phyloP scores from a whole-genome alignment of 2,329 filamentous ascomycete species.

The Phaeosphaeriaceae sp. region DNA sequence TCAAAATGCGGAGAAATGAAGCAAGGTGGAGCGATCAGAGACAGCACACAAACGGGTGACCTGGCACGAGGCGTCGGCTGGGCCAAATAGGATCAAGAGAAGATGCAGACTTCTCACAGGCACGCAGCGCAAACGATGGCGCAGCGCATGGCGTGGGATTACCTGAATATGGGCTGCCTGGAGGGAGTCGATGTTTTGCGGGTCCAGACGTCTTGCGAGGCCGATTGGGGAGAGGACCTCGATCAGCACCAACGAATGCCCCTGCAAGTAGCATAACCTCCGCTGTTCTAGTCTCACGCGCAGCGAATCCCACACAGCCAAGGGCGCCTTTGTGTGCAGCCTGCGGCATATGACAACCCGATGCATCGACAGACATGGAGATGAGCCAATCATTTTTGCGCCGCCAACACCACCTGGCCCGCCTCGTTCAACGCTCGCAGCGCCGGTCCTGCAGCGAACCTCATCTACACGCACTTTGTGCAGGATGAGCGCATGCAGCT shows the following conservation, averaged over 20 bases:
- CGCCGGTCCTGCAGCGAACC: constrained; percentile 13
- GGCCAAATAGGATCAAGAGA: constrained; percentile 28
- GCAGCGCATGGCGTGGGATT: constrained; percentile 32
- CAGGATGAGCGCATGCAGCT: constrained; percentile 5
- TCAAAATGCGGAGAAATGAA: constrained; percentile 15
- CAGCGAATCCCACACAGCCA: constrained; percentile 25
- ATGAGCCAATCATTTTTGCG: constrained; percentile 20
- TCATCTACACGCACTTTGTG: constrained; percentile 18
- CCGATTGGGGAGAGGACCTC: constrained; percentile 22
- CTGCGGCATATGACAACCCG: constrained; percentile 24
- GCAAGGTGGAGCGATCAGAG: constrained; percentile 28
- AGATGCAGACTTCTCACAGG: constrained; percentile 20
- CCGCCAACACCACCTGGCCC: constrained; percentile 17
- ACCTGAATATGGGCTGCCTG: constrained; percentile 20
- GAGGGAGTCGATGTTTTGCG: constrained; percentile 12
- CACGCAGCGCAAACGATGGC: constrained; percentile 27
- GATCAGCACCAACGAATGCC: constrained; percentile 28
- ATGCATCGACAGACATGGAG: constrained; percentile 15
- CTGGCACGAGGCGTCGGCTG: constrained; percentile 31
- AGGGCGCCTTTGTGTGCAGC: constrained; percentile 18
- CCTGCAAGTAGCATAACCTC: constrained; percentile 22
- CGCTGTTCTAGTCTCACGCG: constrained; percentile 17
- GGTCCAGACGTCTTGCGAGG: constrained; percentile 7
- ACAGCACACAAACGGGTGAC: constrained; percentile 36
- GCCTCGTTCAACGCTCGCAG: constrained; percentile 27